Evolutionary conservation across 805 yeast genomes (phyloP), one percentile per base, ranked within the genome.

Genomic region (Metschnikowia lachancei): DNA sequence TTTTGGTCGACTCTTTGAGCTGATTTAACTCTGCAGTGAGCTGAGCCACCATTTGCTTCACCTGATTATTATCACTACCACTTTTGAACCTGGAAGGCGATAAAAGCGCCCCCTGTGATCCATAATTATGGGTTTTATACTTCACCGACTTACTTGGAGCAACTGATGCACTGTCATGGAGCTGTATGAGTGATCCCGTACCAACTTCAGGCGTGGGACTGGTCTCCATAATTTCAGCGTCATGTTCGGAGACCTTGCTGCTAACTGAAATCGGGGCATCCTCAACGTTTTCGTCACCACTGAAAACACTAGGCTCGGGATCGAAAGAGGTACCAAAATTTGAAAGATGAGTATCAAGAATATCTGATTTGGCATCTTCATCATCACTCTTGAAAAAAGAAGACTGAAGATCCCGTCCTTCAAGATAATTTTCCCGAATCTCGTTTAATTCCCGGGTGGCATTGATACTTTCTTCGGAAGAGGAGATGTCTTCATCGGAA

Each of bases 1-100:
- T 63, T 46, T 71, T 73, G 19, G 75, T 59, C 1, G 67, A 51
- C 3, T 58, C 46, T 43, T 59, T 66, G 50, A 71, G 62, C 19
- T 61, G 60, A 28, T 51, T 58, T 43, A 72, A 56, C 42, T 72
- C 72, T 17, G 52, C 49, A 18, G 65, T 67, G 43, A 71, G 59
- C 44, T 67, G 69, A 10, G 53, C 47, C 13, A 71, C 61, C 9
- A 68, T 48, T 35, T 58, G 58, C 45, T 68, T 71, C 12, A 66
- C 63, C 8, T 32, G 17, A 43, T 61, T 59, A 20, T 62, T 62
- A 14, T 34, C 38, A 16, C 19, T 18, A 8, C 22, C 22, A 18
- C 31, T 12, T 16, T 36, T 13, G n/a, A 36, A 22, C 14, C 11
- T n/a, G 16, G 37, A 14, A 14, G 19, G 35, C 4, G 35, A 14